Evolutionary conservation across 192 early-diverging fungal species (phyloP).

Genomic region (Haplosporangium gracile): DNA sequence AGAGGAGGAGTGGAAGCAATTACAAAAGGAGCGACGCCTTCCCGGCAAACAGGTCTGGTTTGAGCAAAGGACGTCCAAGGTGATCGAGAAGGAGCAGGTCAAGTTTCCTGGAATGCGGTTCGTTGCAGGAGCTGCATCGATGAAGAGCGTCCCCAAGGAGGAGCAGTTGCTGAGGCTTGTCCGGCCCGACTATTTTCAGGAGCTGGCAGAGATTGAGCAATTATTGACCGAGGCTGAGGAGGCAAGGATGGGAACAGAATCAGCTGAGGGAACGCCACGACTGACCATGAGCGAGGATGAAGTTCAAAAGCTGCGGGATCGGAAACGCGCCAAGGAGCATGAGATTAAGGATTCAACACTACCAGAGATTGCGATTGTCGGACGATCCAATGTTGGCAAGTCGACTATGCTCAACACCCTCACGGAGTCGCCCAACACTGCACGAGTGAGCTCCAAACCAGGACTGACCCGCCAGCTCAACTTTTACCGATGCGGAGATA

Average conservation of each 20-base stretch:
- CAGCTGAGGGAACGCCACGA: neutral
- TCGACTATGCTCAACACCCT: conserved; percentile 81
- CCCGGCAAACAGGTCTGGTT: conserved; percentile 50
- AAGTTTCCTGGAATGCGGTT: conserved; percentile 48
- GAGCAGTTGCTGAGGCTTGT: conserved; percentile 22
- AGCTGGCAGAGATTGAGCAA: conserved; percentile 23
- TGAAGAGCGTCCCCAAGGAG: conserved; percentile 34
- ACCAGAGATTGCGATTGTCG: conserved; percentile 57
- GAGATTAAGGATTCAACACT: conserved; percentile 39
- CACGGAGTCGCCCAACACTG: conserved; percentile 67
- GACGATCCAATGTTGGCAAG: conserved; percentile 86
- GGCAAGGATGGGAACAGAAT: neutral
- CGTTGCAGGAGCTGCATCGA: conserved; percentile 29
- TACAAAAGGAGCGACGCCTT: conserved; percentile 25
- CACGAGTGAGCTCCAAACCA: conserved; percentile 77
- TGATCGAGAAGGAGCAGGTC: conserved; percentile 48
- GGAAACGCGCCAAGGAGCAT: conserved; percentile 17
- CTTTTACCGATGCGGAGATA: conserved; percentile 75
- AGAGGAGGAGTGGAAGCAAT: conserved; percentile 29
- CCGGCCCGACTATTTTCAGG: conserved; percentile 46
- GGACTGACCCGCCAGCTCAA: conserved; percentile 87
- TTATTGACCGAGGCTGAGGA: conserved; percentile 19
- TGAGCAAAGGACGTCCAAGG: conserved; percentile 34
- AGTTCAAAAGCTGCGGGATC: conserved; percentile 14
- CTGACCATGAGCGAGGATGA: conserved; percentile 15